Conservation (phyloP, 352 stramenopile genomes). For the Chrysophaeum taylorii region DNA sequence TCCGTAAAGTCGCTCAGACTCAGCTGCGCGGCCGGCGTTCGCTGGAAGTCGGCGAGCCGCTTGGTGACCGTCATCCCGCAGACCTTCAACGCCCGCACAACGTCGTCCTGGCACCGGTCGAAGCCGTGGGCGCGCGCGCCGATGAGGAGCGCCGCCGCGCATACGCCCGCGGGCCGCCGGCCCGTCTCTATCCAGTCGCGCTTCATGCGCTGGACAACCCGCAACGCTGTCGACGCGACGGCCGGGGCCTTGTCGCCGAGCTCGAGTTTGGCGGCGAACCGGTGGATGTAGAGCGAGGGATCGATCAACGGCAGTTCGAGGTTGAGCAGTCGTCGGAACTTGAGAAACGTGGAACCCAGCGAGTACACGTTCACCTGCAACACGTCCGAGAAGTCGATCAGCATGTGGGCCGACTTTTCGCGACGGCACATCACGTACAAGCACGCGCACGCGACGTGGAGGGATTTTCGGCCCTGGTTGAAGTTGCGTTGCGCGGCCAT, state of each 20-base stretch:
- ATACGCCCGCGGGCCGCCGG: conserved; percentile 88
- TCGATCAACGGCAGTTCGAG: conserved; percentile 95
- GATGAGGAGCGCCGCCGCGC: conserved; percentile 88
- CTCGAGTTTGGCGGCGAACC: conserved; percentile 94
- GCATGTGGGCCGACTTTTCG: conserved; percentile 92
- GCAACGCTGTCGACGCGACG: conserved; percentile 87
- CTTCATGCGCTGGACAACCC: conserved; percentile 92
- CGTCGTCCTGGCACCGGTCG: conserved; percentile 50
- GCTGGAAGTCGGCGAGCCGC: conserved; percentile 90
- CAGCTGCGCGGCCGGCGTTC: conserved; percentile 80
- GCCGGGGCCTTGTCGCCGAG: conserved; percentile 74
- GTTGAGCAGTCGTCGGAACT: conserved; percentile 81
- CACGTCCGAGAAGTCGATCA: conserved; percentile 98
- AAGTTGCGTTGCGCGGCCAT: conserved; percentile 93
- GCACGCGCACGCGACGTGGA: conserved; percentile 91
- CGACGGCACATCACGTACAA: conserved; percentile 97
- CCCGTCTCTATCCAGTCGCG: conserved; percentile 97
- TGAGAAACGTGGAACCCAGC: conserved; percentile 66
- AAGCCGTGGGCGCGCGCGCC: conserved; percentile 84
- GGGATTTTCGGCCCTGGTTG: conserved; percentile 81
- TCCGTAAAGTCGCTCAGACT: conserved; percentile 89
- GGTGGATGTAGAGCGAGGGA: conserved; percentile 90
- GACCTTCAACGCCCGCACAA: conserved; percentile 82
- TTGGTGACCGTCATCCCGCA: conserved; percentile 88
- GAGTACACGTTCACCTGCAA: conserved; percentile 89